phyloP scores from a whole-genome alignment of 768 basidiomycete species.

The Russula lepida region DNA sequence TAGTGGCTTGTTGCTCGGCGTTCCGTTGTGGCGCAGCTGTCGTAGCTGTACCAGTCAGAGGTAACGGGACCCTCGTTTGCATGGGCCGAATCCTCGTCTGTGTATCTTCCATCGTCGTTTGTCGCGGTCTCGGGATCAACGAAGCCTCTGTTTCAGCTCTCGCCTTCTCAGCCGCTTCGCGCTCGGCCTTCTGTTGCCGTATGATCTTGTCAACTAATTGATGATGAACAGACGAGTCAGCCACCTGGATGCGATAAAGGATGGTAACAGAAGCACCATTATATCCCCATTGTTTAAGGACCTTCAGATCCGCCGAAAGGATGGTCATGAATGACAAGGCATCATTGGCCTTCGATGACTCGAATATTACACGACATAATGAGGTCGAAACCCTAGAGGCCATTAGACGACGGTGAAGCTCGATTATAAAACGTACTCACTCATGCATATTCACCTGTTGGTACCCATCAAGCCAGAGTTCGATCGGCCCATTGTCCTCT shows the following conservation, averaged over 20 bases:
- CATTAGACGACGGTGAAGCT: neutral
- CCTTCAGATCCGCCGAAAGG: conserved; percentile 78
- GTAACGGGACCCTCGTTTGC: no score
- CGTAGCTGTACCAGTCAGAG: no score
- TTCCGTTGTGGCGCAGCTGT: conserved; percentile 44
- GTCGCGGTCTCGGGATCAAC: no score
- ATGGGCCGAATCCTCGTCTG: no score
- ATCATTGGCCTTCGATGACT: conserved; percentile 76
- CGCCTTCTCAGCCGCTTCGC: conserved; percentile 44
- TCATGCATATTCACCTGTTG: conserved; percentile 85
- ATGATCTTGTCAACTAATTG: conserved; percentile 79
- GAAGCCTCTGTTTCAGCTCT: conserved; percentile 18
- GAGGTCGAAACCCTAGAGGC: conserved; percentile 68
- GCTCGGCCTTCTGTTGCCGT: conserved; percentile 68
- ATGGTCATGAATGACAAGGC: conserved; percentile 88
- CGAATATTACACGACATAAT: conserved; percentile 71
- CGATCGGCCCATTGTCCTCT: conserved; percentile 48
- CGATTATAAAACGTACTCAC: conserved; percentile 40
- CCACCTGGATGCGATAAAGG: conserved; percentile 9
- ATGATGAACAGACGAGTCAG: conserved; percentile 21
- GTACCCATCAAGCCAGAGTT: conserved; percentile 70
- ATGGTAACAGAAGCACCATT: conserved; percentile 45
- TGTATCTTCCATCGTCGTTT: no score
- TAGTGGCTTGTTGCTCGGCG: conserved; percentile 50
- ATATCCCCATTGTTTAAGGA: conserved; percentile 76